Percentiles rank a stretch among this genome's conserved stretches.
Evolutionary conservation across 495 filamentous ascomycete species (phyloP).

Genomic region (Penicillium herquei): DNA sequence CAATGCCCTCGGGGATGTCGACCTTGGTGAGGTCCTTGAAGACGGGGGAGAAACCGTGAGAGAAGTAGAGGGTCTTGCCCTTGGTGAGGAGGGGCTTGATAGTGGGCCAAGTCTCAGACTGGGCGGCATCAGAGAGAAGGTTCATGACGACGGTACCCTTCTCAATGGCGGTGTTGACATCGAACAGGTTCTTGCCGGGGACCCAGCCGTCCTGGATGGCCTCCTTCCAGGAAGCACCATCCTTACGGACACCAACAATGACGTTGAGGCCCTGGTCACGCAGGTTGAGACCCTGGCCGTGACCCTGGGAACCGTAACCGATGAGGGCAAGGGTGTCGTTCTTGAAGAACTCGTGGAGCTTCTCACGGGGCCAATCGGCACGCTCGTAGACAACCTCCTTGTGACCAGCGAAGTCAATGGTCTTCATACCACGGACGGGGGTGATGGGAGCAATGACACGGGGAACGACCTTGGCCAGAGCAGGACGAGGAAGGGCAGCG

Average conservation of each 20-base stretch:
- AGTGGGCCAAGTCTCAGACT: slow-evolving; percentile 95
- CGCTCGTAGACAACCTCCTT: slow-evolving; percentile 97
- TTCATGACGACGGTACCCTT: slow-evolving; percentile 98
- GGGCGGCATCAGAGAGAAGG: slow-evolving; percentile 93
- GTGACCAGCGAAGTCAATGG: slow-evolving; percentile 82
- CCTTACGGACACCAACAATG: slow-evolving; percentile 96
- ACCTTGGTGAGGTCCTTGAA: slow-evolving; percentile 99
- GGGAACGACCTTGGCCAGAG: slow-evolving; percentile 37
- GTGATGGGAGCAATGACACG: slow-evolving; percentile 55
- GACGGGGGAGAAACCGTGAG: slow-evolving; percentile 99
- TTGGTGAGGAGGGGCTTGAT: slow-evolving; percentile 98
- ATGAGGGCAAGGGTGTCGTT: slow-evolving; percentile 98
- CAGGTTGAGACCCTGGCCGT: slow-evolving; percentile 98
- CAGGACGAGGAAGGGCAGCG: slow-evolving; percentile 44
- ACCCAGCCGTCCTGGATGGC: slow-evolving; percentile 97
- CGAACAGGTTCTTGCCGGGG: slow-evolving; percentile 96
- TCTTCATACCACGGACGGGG: slow-evolving; percentile 49
- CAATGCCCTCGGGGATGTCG: slow-evolving; percentile 89
- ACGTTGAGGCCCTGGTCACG: slow-evolving; percentile 99
- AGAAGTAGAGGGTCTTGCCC: slow-evolving; percentile 99
- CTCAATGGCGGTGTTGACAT: slow-evolving; percentile 90
- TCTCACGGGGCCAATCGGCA: slow-evolving; percentile 96
- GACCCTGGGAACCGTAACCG: slow-evolving; percentile 97
- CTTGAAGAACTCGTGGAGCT: slow-evolving; percentile 99
- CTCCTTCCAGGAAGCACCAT: slow-evolving; percentile 97